Evolutionary conservation across 2,329 filamentous ascomycete species (phyloP).

Genomic region (Ascosphaera acerosa): DNA sequence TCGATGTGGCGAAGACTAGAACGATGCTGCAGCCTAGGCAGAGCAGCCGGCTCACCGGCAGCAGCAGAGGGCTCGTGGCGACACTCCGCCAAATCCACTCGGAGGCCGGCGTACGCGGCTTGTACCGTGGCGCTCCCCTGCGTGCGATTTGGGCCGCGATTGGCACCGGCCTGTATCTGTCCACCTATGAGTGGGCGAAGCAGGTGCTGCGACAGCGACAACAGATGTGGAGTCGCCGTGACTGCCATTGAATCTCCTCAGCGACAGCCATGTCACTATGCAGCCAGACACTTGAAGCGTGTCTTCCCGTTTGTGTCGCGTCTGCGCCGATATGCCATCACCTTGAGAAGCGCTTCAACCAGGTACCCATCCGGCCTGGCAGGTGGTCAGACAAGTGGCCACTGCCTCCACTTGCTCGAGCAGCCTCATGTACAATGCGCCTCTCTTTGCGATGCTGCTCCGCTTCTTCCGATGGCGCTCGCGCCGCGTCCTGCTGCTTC

Average conservation of each 20-base stretch:
- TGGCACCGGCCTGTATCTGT: conserved; percentile 62
- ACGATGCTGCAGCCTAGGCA: conserved; percentile 49
- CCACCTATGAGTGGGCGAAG: conserved; percentile 61
- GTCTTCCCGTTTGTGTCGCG: too few species aligned
- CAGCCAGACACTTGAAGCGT: too few species aligned
- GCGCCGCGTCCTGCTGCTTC: conserved; percentile 15
- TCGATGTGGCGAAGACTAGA: conserved; percentile 72
- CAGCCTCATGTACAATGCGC: conserved; percentile 15
- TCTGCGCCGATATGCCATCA: conserved; percentile 9
- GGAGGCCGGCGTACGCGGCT: conserved; percentile 41
- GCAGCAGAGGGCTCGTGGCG: conserved; percentile 17
- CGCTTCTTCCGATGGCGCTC: conserved; percentile 19
- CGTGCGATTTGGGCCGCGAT: conserved; percentile 59
- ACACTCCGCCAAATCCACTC: conserved; percentile 28
- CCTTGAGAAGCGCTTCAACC: conserved; percentile 20
- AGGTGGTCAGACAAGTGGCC: conserved; percentile 8
- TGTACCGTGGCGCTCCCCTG: conserved; percentile 49
- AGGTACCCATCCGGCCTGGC: conserved; percentile 4
- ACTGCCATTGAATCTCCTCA: too few species aligned
- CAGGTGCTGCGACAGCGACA: conserved; percentile 32
- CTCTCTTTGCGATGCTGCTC: conserved; percentile 14
- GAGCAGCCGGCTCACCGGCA: conserved; percentile 5
- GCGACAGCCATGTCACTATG: too few species aligned
- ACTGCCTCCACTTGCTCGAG: conserved; percentile 53
- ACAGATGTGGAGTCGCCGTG: too few species aligned